Evolutionary conservation across 2,329 filamentous ascomycete species (phyloP).

Genomic region (Keithomyces neogunnii): DNA sequence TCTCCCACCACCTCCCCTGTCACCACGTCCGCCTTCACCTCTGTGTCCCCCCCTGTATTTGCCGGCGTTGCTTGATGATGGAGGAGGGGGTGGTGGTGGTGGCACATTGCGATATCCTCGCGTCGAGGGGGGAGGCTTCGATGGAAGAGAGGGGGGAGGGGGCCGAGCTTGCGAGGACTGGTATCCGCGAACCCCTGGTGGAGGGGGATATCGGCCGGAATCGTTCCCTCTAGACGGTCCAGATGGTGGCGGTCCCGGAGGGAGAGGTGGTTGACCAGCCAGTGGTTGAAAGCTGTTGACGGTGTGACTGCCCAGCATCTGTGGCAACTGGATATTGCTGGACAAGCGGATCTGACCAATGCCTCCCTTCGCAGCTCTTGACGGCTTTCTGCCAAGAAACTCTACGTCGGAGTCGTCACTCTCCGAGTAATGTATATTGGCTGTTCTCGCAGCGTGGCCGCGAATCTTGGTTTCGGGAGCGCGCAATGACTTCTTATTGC

Average conservation of each 20-base stretch:
- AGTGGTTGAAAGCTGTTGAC: slow-evolving; percentile 10
- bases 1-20: slow-evolving; percentile 16
- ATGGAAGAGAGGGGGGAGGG: slow-evolving; percentile 18
- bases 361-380: slow-evolving; percentile 18
- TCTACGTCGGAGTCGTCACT: slow-evolving; percentile 37
- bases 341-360: slow-evolving; percentile 30
- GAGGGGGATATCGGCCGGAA: slow-evolving; percentile 11
- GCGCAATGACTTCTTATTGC: slow-evolving; percentile 12
- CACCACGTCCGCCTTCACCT: slow-evolving; percentile 15
- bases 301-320: slow-evolving; percentile 11
- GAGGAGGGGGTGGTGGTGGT: slow-evolving; percentile 16
- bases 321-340: slow-evolving; percentile 31
- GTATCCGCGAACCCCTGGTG: slow-evolving; percentile 14
- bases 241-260: slow-evolving; percentile 28
- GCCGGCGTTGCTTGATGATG: slow-evolving; percentile 9
- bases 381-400: slow-evolving; percentile 28
- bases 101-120: slow-evolving; percentile 21
- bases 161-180: slow-evolving; percentile 5
- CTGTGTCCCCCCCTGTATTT: slow-evolving; percentile 14
- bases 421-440: slow-evolving; percentile 37
- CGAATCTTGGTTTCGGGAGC: slow-evolving; percentile 23
- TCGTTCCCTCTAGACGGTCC: slow-evolving; percentile 11
- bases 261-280: slow-evolving; percentile 26
- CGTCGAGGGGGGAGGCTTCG: slow-evolving; percentile 18
- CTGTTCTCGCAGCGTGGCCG: slow-evolving; percentile 24